Conservation (phyloP, 805 yeast species). For the Trichomonascus vanleenenianus region DNA sequence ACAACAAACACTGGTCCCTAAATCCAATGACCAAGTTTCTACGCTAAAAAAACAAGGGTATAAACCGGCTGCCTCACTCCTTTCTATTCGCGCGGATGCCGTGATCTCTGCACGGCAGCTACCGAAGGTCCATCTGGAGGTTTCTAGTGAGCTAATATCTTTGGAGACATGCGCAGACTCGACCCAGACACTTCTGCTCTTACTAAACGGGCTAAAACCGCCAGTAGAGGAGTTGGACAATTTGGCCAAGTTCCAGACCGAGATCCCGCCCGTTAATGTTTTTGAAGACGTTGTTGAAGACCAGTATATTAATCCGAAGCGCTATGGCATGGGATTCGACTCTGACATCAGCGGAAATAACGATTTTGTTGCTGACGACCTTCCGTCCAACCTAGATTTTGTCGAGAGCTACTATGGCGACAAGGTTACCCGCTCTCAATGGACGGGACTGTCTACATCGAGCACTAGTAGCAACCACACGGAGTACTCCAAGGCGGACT, state of each 20-base stretch:
- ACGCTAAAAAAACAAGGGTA: conserved; percentile 43
- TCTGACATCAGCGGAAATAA: conserved; percentile 28
- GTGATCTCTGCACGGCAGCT: conserved; percentile 21
- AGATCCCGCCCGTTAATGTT: conserved; percentile 29
- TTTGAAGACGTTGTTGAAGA: conserved; percentile 35
- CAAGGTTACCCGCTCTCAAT: conserved; percentile 7
- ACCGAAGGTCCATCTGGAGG: conserved; percentile 9
- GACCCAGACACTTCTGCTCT: conserved; percentile 57
- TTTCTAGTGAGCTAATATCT: conserved; percentile 12
- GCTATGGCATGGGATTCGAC: conserved; percentile 25
- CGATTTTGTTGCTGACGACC: conserved; percentile 15
- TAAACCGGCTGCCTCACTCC: conserved; percentile 40
- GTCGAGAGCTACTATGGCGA: conserved; percentile 29
- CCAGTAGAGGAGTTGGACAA: conserved; percentile 53
- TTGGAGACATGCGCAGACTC: conserved; percentile 68
- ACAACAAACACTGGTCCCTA: not conserved
- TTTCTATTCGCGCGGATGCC: conserved; percentile 22
- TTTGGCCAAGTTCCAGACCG: conserved; percentile 42
- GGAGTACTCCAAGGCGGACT: conserved; percentile 20
- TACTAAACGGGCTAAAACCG: conserved; percentile 62
- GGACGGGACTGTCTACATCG: conserved; percentile 13
- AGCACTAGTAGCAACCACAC: conserved; percentile 6
- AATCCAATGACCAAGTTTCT: conserved; percentile 26
- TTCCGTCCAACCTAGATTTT: conserved; percentile 21
- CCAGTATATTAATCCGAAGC: conserved; percentile 22